Evolutionary conservation across 768 basidiomycete genomes (phyloP), one percentile per base, ranked within the genome.

Genomic region (Mycena crocata): DNA sequence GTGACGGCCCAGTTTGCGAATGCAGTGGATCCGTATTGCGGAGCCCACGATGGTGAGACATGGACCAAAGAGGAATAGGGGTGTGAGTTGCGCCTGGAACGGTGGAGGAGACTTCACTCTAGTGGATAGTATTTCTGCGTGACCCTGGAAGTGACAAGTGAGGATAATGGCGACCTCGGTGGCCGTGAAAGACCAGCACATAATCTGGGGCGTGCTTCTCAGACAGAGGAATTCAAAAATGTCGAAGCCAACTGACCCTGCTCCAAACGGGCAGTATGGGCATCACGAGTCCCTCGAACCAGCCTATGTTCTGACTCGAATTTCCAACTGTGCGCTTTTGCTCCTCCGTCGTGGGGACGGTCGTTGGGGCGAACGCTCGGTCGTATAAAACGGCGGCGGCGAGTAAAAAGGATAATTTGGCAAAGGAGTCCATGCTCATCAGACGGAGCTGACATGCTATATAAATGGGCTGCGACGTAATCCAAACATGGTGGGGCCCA

Each of bases 1-100:
- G 24, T 49, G 57, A 2, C 24, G 48, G 37, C 59, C 37, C 21
- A 61, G 59, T 10, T 40, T 49, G 24, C 46, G 45, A 71, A 76
- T 80, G 57, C 75, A 82, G 62, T 30, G 24, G 2, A 64, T 17
- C 40, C 62, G 62, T 31, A 55, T 28, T 1, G 48, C 14, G 2
- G 35, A 15, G n/a, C 52, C 62, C 4, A 30, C 5, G 4, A 64
- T 23, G 39, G 30, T 56, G 30, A 51, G 32, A 0, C 13, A 3
- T 5, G 44, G 42, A 8, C 55, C 63, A 2, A 64, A 2, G 24
- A 57, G 13, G 35, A 64, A 64, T 26, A 46, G 1, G 9, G 55
- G 46, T 1, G 44, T 57, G n/a, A n/a, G n/a, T n/a, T n/a, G n/a
- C n/a, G n/a, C n/a, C n/a, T n/a, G n/a, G n/a, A n/a, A n/a, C n/a